Conservation (phyloP, 768 basidiomycete species). For the Myochromella boudieri region DNA sequence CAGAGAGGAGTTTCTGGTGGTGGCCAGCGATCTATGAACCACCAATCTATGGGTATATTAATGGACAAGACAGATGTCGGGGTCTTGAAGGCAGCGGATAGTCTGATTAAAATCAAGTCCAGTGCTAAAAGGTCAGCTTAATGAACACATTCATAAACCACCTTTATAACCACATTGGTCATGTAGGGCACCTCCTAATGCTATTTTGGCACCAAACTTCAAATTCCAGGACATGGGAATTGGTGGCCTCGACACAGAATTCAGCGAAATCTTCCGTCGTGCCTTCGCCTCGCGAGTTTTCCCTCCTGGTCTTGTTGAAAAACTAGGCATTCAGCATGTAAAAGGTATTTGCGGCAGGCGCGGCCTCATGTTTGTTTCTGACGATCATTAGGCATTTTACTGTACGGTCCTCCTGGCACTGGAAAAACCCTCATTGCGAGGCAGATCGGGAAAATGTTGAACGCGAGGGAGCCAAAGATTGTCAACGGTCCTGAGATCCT, state of each 20-base stretch:
- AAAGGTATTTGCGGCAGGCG: slow-evolving; percentile 66
- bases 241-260: slow-evolving; percentile 94
- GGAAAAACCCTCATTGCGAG: slow-evolving; percentile 98
- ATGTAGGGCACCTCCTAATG: slow-evolving; percentile 84
- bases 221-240: slow-evolving; percentile 99
- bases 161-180: not conserved
- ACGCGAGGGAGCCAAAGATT: slow-evolving; percentile 95
- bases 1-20: slow-evolving; percentile 34
- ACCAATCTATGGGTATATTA: slow-evolving; percentile 62
- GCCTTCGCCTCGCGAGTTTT: slow-evolving; percentile 99
- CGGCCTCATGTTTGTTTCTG: too few species aligned
- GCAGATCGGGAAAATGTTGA: slow-evolving; percentile 99
- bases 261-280: slow-evolving; percentile 94
- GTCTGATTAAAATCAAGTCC: slow-evolving; percentile 86
- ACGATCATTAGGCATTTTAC: slow-evolving; percentile 68
- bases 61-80: slow-evolving; percentile 93
- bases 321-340: slow-evolving; percentile 96
- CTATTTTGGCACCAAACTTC: slow-evolving; percentile 96
- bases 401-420: slow-evolving; percentile 96
- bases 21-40: slow-evolving; percentile 24
- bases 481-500: slow-evolving; percentile 98
- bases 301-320: slow-evolving; percentile 94
- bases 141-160: slow-evolving; percentile 1
- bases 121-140: slow-evolving; percentile 78
- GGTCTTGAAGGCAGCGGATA: slow-evolving; percentile 80